phyloP scores from a whole-genome alignment of 2,329 filamentous ascomycete genomes.

The Diaporthe eres region DNA sequence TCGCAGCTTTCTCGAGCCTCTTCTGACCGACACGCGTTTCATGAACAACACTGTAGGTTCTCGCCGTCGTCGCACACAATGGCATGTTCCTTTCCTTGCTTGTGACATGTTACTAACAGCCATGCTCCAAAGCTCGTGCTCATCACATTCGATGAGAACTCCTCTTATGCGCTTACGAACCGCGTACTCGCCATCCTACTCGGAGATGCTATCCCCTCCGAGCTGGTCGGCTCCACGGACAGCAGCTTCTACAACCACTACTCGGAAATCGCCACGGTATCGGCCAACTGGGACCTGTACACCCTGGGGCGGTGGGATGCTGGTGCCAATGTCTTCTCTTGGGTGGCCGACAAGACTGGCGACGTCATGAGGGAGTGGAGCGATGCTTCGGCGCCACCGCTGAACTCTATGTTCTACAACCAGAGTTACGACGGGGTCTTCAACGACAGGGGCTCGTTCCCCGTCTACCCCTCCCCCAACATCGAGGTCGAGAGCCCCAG shows the following conservation, averaged over 20 bases:
- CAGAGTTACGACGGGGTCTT: constrained; percentile 50
- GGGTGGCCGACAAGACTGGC: constrained; percentile 73
- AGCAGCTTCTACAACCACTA: constrained; percentile 81
- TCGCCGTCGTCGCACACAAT: not conserved
- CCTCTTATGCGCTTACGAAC: constrained; percentile 77
- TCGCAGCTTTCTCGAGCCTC: constrained; percentile 76
- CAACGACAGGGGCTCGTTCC: constrained; percentile 43
- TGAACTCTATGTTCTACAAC: constrained; percentile 40
- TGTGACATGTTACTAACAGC: constrained; percentile 62
- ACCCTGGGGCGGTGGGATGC: constrained; percentile 81
- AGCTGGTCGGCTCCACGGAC: constrained; percentile 78
- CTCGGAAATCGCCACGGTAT: constrained; percentile 75
- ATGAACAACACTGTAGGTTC: constrained; percentile 62
- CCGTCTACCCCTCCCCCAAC: constrained; percentile 48
- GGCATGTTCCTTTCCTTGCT: not conserved
- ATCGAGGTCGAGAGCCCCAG: constrained; percentile 45
- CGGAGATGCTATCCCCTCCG: constrained; percentile 77
- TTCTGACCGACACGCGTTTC: constrained; percentile 78
- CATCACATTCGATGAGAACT: constrained; percentile 85
- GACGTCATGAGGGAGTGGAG: constrained; percentile 56
- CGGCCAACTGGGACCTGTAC: constrained; percentile 78
- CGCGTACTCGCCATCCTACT: constrained; percentile 79
- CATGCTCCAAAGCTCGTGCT: constrained; percentile 67
- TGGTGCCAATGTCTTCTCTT: constrained; percentile 77
- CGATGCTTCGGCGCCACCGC: constrained; percentile 29